Base-by-base conservation (phyloP, 1,139 yeast species). In the Geotrichum armillariae region DNA sequence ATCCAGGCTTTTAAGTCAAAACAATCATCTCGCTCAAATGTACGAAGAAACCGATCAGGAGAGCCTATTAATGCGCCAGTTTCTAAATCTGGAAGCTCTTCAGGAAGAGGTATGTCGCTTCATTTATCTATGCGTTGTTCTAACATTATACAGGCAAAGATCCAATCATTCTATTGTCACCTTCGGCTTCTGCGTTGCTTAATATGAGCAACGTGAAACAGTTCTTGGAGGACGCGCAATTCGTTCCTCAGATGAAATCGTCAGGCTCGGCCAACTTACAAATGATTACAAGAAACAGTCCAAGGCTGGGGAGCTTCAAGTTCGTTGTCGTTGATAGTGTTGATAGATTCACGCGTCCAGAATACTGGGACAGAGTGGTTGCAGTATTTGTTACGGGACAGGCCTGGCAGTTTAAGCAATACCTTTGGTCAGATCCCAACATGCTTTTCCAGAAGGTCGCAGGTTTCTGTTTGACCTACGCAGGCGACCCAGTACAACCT, bases 341-440 rank as follows among this genome's bases (percentile, higher is more conserved):
- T 5, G 95, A 90, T 50, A 79, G 83, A 68, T 91, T 93, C 72
- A 83, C 86, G 22, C 91, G 90, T 64, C 96, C 96, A 2, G 99
- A 93, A 64, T 90, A 94, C 68, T 93, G 99, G 99, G 74, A 72
- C 49, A 77, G 99, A 53, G 97, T 94, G 1, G 87, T 93, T 45
- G 98, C 96, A 0, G 88, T 93, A 32, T 86, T 93, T 71, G 93
- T 96, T 14, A 93, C 98, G 1, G 99, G 99, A 16, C 99, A 93
- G 70, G 77, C 84, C 48, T 93, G 99, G 99, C 99, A 93, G 70
- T 88, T 93, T 69, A 80, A 87, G 61, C 82, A 83, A 61, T 93
- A 93, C 68, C 86, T 85, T 63, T 86, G 90, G 79, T 76, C 83
- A 33, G 81, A 83, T 53, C 97, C 99, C 1, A 82, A 85, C 54